Evolutionary conservation across 345 rosid genomes (phyloP).

Genomic region (Lagerstroemia speciosa): DNA sequence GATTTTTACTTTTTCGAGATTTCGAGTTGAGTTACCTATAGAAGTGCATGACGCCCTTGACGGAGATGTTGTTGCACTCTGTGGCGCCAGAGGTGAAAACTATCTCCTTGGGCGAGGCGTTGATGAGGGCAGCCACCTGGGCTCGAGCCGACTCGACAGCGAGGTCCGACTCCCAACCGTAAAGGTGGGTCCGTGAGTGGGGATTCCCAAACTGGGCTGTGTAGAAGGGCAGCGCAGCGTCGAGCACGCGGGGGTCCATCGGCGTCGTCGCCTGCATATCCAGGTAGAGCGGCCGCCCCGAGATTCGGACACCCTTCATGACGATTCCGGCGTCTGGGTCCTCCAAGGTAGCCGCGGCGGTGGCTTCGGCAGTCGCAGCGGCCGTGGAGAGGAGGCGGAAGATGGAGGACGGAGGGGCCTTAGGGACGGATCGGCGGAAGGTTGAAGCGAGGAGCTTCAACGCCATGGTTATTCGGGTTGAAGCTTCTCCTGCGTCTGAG

Average conservation of each 20-base stretch:
- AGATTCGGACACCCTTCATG: slow-evolving; percentile 65
- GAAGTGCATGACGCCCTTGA: slow-evolving; percentile 94
- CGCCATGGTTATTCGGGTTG: slow-evolving; percentile 35
- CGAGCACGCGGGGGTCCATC: slow-evolving; percentile 82
- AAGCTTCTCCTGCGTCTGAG: not conserved
- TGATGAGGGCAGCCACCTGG: slow-evolving; percentile 63
- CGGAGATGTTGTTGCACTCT: slow-evolving; percentile 75
- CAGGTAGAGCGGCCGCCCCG: slow-evolving; percentile 63
- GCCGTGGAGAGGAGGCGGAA: slow-evolving; percentile 24
- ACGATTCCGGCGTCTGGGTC: slow-evolving; percentile 30
- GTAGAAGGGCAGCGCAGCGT: slow-evolving; percentile 71
- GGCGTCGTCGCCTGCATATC: slow-evolving; percentile 84
- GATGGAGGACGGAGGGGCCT: not conserved
- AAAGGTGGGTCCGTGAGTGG: slow-evolving; percentile 92
- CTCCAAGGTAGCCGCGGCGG: slow-evolving; percentile 20
- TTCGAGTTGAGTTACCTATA: slow-evolving; percentile 21
- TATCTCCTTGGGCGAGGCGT: slow-evolving; percentile 82
- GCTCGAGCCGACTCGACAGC: slow-evolving; percentile 79
- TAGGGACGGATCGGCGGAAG: slow-evolving; percentile 26
- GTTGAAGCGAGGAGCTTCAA: slow-evolving; percentile 41
- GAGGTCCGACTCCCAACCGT: slow-evolving; percentile 92
- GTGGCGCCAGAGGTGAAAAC: slow-evolving; percentile 94
- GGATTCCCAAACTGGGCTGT: slow-evolving; percentile 73
- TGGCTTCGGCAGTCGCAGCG: slow-evolving; percentile 13
- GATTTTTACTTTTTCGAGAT: not conserved